Percentiles rank a stretch among this genome's conserved stretches.
These are phyloP conservation scores for Wallemia hederae DNA, from an alignment of 1,284 basidiomycete genomes.

Conservation along the genomic window DNA sequence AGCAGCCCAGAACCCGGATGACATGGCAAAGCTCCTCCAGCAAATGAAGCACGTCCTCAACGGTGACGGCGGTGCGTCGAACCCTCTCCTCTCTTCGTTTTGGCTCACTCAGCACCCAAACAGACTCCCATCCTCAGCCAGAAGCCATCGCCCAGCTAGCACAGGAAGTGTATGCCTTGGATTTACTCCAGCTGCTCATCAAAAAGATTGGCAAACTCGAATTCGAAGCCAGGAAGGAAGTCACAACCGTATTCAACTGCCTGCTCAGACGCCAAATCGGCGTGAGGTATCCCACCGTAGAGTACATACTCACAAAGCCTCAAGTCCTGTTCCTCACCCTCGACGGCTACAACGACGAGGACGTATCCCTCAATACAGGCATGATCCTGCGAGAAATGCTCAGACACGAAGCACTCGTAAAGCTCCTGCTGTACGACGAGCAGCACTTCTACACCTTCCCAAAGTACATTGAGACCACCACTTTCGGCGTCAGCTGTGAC, in stretches of 20 bases:
- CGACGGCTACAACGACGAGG: constrained; percentile 59
- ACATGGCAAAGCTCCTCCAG: constrained; percentile 59
- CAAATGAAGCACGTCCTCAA: constrained; percentile 63
- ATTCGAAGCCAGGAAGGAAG: constrained; percentile 76
- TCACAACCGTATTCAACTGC: constrained; percentile 85
- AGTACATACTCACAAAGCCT: constrained; percentile 56
- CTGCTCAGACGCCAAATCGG: constrained; percentile 88
- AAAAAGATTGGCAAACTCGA: constrained; percentile 59
- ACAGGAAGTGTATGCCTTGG: constrained; percentile 77
- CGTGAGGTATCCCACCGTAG: constrained; percentile 70
- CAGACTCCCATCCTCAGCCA: constrained; percentile 36
- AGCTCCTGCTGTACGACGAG: constrained; percentile 71
- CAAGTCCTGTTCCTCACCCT: constrained; percentile 61
- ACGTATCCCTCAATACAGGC: constrained; percentile 85
- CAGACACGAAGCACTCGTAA: constrained; percentile 64
- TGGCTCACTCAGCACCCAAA: background rate
- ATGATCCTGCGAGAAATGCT: constrained; percentile 97
- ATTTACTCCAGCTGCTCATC: constrained; percentile 56
- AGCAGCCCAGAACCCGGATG: constrained; percentile 38
- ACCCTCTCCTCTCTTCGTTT: background rate
- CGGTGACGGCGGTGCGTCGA: constrained; percentile 41
- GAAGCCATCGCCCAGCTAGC: constrained; percentile 73
- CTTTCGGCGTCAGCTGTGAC: constrained; percentile 92
- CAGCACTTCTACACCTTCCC: constrained; percentile 93
- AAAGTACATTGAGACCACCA: constrained; percentile 85